Evolutionary conservation across 1,284 basidiomycete genomes (phyloP).

Genomic region (Tetrapyrgos nigripes): DNA sequence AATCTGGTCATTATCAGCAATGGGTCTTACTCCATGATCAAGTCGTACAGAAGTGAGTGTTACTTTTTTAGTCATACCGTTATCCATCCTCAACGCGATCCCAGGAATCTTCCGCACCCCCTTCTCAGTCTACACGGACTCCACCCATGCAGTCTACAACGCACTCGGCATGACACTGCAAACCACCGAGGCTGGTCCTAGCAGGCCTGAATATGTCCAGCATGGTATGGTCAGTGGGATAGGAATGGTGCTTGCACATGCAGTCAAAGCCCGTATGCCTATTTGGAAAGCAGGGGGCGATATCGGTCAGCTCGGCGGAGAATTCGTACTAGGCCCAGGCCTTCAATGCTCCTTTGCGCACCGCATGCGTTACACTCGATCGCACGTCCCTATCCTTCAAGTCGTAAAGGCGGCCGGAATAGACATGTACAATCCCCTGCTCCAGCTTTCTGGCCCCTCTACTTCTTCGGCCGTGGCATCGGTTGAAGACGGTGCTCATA

Average conservation of each 20-base stretch:
- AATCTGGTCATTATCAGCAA: slow-evolving; percentile 73
- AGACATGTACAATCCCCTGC: background rate
- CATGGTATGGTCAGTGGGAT: slow-evolving; percentile 58
- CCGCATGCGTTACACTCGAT: slow-evolving; percentile 12
- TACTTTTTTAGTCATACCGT: background rate
- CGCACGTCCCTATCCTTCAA: slow-evolving; percentile 5
- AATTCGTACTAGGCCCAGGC: slow-evolving; percentile 78
- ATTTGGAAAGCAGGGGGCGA: slow-evolving; percentile 72
- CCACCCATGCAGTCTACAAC: slow-evolving; percentile 63
- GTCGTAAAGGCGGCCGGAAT: slow-evolving; percentile 6
- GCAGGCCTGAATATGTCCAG: slow-evolving; percentile 61
- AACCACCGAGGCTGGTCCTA: slow-evolving; percentile 40
- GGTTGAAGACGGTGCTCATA: background rate
- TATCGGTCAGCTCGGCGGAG: slow-evolving; percentile 74
- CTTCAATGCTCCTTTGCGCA: slow-evolving; percentile 10
- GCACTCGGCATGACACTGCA: slow-evolving; percentile 69
- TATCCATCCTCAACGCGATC: background rate
- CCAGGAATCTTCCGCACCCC: slow-evolving; percentile 59
- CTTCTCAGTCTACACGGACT: slow-evolving; percentile 75
- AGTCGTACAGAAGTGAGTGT: slow-evolving; percentile 60
- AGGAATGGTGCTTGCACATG: slow-evolving; percentile 65
- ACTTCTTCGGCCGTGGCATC: too few relatives aligned
- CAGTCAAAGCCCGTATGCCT: slow-evolving; percentile 64
- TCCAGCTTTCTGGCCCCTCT: background rate
- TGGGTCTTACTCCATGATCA: slow-evolving; percentile 68